A percentile compares a stretch with the other conserved stretches of the same genome.
phyloP scores from a whole-genome alignment of 345 rosid genomes.

The Corchorus olitorius region DNA sequence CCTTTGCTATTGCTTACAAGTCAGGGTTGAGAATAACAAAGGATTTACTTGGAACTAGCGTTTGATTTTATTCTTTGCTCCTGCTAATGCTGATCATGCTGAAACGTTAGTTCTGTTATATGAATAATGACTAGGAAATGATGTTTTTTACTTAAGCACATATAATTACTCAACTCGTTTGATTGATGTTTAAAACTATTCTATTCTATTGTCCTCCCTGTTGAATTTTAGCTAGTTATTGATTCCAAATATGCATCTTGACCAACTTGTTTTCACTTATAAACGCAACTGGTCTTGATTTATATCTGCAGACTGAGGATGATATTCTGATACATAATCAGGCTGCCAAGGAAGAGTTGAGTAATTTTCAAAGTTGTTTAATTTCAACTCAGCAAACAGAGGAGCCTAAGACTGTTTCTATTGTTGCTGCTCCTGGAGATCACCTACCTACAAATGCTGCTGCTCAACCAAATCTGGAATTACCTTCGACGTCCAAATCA shows the following conservation, averaged over 20 bases:
- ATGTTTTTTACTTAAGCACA: neutral
- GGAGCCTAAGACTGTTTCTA: slow-evolving; percentile 23
- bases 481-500: slow-evolving; percentile 44
- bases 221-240: neutral
- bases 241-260: neutral
- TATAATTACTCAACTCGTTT: neutral
- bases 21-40: neutral
- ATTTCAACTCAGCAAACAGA: slow-evolving; percentile 31
- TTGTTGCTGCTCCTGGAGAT: slow-evolving; percentile 35
- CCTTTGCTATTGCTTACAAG: neutral
- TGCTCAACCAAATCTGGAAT: slow-evolving; percentile 27
- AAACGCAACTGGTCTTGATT: neutral
- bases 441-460: slow-evolving; percentile 24
- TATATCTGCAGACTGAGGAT: slow-evolving; percentile 26
- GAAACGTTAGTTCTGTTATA: neutral
- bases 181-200: neutral
- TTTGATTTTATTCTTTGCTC: neutral
- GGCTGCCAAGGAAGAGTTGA: slow-evolving; percentile 48
- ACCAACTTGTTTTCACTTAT: slow-evolving; percentile 1
- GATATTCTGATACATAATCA: slow-evolving; percentile 36
- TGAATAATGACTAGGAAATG: neutral
- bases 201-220: neutral
- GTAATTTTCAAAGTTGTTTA: slow-evolving; percentile 28
- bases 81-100: neutral
- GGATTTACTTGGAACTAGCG: neutral